Evolutionary conservation across 768 basidiomycete genomes (phyloP).

Genomic region (Tricholoma furcatifolium): DNA sequence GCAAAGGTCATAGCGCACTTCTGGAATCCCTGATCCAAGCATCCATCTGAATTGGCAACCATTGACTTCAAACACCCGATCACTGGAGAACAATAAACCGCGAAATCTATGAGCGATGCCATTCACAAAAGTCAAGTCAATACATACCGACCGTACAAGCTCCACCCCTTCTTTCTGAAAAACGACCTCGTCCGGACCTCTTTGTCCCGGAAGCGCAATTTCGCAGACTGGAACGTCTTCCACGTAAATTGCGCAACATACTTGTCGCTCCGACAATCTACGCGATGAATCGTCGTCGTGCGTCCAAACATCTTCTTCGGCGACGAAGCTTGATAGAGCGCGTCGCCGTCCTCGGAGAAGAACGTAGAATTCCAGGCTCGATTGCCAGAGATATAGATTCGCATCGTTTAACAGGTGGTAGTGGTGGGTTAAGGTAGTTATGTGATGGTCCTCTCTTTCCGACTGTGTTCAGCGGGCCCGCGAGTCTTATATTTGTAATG

Average conservation of each 20-base stretch:
- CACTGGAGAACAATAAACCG: constrained; percentile 8
- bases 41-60: constrained; percentile 23
- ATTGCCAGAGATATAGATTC: constrained; percentile 20
- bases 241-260: constrained; percentile 22
- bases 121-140: not conserved
- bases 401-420: constrained; percentile 16
- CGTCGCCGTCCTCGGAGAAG: constrained; percentile 20
- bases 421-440: too few species aligned
- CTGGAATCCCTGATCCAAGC: constrained; percentile 14
- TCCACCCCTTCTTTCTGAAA: constrained; percentile 24
- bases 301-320: constrained; percentile 18
- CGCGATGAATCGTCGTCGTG: constrained; percentile 18
- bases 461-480: too few species aligned
- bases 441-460: too few species aligned
- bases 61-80: constrained; percentile 23
- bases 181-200: constrained; percentile 21
- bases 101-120: not conserved
- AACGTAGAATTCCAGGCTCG: constrained; percentile 21
- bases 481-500: too few species aligned
- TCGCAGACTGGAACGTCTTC: constrained; percentile 20
- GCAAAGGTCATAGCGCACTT: constrained; percentile 8
- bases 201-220: constrained; percentile 14
- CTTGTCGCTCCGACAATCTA: constrained; percentile 6
- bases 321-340: constrained; percentile 21
- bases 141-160: constrained; percentile 21